A percentile compares a stretch with the other conserved stretches of the same genome.
Evolutionary conservation across 352 stramenopile species (phyloP).

Genomic region (Pythium sukuiense): DNA sequence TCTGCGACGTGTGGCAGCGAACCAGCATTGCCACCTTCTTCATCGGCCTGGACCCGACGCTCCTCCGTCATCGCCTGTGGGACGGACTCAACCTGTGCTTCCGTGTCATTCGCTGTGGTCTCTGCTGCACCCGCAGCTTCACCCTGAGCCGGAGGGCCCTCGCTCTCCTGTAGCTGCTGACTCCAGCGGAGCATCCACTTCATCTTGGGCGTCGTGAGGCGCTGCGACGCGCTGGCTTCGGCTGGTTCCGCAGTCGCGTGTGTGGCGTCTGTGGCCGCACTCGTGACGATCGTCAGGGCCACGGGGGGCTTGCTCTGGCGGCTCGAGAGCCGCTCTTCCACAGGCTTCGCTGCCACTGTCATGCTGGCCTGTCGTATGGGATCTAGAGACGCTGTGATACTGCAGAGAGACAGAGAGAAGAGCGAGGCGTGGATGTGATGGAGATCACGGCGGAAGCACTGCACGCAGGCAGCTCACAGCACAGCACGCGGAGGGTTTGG

Average conservation of each 20-base stretch:
- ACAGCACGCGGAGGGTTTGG: not conserved
- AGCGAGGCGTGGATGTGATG: not conserved
- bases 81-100: not conserved
- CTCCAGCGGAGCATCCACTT: constrained; percentile 78
- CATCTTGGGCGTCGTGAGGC: constrained; percentile 66
- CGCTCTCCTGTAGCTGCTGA: constrained; percentile 39
- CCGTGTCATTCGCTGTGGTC: not conserved
- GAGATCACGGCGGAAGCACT: not conserved
- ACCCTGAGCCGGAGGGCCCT: constrained; percentile 33
- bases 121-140: not conserved
- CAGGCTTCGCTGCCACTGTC: not conserved
- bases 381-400: not conserved
- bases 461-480: not conserved
- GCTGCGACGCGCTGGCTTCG: constrained; percentile 23
- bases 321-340: not conserved
- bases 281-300: not conserved
- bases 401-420: too few relatives aligned
- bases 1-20: not conserved
- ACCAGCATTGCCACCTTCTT: not conserved
- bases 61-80: not conserved
- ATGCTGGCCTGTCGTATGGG: not conserved
- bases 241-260: constrained; percentile 5
- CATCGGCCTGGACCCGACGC: not conserved
- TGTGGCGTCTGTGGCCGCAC: not conserved
- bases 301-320: not conserved